Evolutionary conservation across 140 eudicot species (phyloP).

Genomic region (Ambrosia hybrid): DNA sequence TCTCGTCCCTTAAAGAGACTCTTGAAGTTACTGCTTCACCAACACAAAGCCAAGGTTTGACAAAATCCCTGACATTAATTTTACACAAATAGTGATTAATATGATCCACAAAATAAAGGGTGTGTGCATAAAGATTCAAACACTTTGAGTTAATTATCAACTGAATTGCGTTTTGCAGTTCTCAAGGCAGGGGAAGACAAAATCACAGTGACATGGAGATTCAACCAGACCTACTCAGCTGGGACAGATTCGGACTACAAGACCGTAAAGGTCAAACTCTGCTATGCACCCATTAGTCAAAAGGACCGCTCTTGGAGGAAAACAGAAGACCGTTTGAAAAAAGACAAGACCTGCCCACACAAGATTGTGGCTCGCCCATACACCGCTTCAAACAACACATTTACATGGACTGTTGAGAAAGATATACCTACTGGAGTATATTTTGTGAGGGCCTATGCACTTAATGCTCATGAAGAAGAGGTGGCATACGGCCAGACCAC

Average conservation of each 20-base stretch:
- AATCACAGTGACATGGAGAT: slow-evolving; percentile 52
- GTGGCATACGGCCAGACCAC: slow-evolving; percentile 64
- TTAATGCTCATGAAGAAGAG: slow-evolving; percentile 31
- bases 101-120: neutral
- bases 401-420: slow-evolving; percentile 46
- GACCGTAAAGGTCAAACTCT: slow-evolving; percentile 57
- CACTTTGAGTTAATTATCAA: neutral
- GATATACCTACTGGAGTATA: slow-evolving; percentile 55
- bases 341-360: slow-evolving; percentile 68
- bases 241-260: slow-evolving; percentile 52
- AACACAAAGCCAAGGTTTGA: slow-evolving; percentile 42
- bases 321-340: slow-evolving; percentile 41
- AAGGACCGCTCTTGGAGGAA: slow-evolving; percentile 70
- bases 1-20: slow-evolving; percentile 46
- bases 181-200: slow-evolving; percentile 51
- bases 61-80: neutral
- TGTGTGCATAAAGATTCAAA: neutral
- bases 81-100: neutral
- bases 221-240: slow-evolving; percentile 36
- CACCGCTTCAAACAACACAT: slow-evolving; percentile 37
- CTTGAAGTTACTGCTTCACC: slow-evolving; percentile 43
- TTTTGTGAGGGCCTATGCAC: slow-evolving; percentile 55
- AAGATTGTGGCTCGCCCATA: slow-evolving; percentile 47
- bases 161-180: slow-evolving; percentile 38
- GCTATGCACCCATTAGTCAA: slow-evolving; percentile 72